Percentiles rank a stretch among this genome's conserved stretches.
Conservation (phyloP, 2,329 filamentous ascomycete species). For the Cladosporium sp. region DNA sequence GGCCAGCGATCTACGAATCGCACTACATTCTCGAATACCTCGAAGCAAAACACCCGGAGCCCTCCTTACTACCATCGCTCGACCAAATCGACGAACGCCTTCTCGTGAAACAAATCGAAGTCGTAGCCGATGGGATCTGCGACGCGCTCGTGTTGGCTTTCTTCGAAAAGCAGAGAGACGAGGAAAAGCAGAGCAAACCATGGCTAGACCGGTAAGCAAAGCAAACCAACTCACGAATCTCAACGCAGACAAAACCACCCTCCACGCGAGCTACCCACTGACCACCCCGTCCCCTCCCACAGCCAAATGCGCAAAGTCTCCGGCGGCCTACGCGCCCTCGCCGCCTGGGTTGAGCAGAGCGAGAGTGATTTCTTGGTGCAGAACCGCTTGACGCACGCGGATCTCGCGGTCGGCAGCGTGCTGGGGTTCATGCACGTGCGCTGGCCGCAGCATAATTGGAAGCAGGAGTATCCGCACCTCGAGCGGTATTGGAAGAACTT, state of each 20-base stretch:
- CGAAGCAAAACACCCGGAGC: constrained; percentile 31
- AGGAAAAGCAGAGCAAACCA: constrained; percentile 26
- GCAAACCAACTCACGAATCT: too few species aligned
- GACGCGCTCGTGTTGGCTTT: constrained; percentile 36
- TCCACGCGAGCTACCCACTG: too few species aligned
- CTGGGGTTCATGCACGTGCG: constrained; percentile 33
- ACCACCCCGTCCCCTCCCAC: too few species aligned
- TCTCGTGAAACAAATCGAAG: constrained; percentile 33
- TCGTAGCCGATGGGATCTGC: constrained; percentile 34
- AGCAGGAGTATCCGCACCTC: constrained; percentile 31
- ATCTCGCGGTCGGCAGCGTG: constrained; percentile 32
- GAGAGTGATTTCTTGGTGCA: constrained; percentile 29
- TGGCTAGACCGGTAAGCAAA: constrained; percentile 29
- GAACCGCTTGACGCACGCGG: constrained; percentile 31
- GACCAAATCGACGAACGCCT: constrained; percentile 25
- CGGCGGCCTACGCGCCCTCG: constrained; percentile 31
- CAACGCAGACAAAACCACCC: background rate
- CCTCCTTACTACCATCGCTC: constrained; percentile 24
- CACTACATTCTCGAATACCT: constrained; percentile 37
- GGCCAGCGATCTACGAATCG: constrained; percentile 33
- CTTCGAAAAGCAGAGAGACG: constrained; percentile 31
- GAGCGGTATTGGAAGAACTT: constrained; percentile 44
- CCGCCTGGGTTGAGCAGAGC: constrained; percentile 25
- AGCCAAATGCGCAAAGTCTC: constrained; percentile 35
- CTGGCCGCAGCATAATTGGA: constrained; percentile 33